Percentiles rank a stretch among this genome's conserved stretches.
These are phyloP conservation scores for Tephrocybe sp. DNA, from an alignment of 768 basidiomycete species.

Conservation along the genomic window DNA sequence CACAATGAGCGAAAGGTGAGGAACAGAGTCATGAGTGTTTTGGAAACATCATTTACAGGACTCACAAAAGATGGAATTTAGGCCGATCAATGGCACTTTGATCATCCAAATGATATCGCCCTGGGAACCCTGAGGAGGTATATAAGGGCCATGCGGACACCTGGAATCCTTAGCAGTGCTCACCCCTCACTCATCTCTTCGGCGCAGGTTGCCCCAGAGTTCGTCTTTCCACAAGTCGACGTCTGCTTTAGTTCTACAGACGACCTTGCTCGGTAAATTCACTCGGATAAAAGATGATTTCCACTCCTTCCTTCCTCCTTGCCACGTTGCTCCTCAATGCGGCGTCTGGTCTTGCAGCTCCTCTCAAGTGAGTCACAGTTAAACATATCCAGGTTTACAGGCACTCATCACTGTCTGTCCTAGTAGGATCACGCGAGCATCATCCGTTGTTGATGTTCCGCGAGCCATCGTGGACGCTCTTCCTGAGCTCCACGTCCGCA, in stretches of 20 bases:
- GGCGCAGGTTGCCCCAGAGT: conserved; percentile 49
- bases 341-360: conserved; percentile 35
- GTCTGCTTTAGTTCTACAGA: conserved; percentile 22
- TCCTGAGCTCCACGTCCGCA: conserved; percentile 23
- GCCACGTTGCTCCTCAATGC: conserved; percentile 39
- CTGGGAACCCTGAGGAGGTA: conserved; percentile 30
- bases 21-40: background rate
- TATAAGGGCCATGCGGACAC: conserved; percentile 21
- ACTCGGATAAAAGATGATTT: conserved; percentile 42
- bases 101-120: conserved; percentile 26
- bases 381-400: background rate
- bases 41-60: background rate
- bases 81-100: conserved; percentile 13
- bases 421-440: conserved; percentile 27
- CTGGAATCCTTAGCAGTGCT: conserved; percentile 42
- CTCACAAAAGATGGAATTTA: background rate
- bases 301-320: conserved; percentile 36
- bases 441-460: conserved; percentile 23
- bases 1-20: background rate
- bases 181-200: conserved; percentile 38
- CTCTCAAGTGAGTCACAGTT: conserved; percentile 30
- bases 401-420: background rate
- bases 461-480: conserved; percentile 25
- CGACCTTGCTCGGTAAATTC: conserved; percentile 24
- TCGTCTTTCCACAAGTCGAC: conserved; percentile 42